Conservation (phyloP, 2,329 filamentous ascomycete genomes). For the Apiospora pterosperma region DNA sequence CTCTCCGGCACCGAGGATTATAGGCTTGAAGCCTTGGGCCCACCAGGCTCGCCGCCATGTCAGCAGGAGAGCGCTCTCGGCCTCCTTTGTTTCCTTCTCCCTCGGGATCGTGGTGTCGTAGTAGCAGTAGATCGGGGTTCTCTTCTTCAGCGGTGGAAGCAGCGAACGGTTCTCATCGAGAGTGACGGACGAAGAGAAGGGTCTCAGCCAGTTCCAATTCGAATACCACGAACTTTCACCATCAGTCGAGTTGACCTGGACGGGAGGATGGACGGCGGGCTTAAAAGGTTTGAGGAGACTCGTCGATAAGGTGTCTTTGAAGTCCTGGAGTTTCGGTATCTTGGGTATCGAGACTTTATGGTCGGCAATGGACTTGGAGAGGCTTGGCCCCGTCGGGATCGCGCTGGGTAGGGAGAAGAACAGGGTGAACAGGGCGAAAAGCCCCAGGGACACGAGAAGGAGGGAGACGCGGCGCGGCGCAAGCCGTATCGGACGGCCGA, state of each 20-base stretch:
- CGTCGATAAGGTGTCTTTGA: constrained; percentile 41
- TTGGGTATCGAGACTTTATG: constrained; percentile 48
- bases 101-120: constrained; percentile 69
- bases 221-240: constrained; percentile 81
- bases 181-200: constrained; percentile 78
- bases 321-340: constrained; percentile 20
- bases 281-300: constrained; percentile 64
- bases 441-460: constrained; percentile 46
- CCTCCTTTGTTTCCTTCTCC: constrained; percentile 61
- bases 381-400: constrained; percentile 44
- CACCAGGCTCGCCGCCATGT: constrained; percentile 94
- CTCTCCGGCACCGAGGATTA: constrained; percentile 76
- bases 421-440: constrained; percentile 52
- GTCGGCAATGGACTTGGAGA: constrained; percentile 45
- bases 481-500: constrained; percentile 48
- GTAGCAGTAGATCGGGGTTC: constrained; percentile 84
- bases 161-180: constrained; percentile 81
- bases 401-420: constrained; percentile 48
- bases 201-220: constrained; percentile 86
- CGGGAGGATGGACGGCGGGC: constrained; percentile 66
- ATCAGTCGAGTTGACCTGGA: constrained; percentile 74
- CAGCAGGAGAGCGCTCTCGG: constrained; percentile 75
- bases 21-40: constrained; percentile 85
- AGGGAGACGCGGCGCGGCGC: constrained; percentile 50
- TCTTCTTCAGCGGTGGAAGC: constrained; percentile 69